These are phyloP conservation scores for Fennellomyces sp. DNA, from an alignment of 371 early-diverging fungal genomes.

Conservation along the genomic window DNA sequence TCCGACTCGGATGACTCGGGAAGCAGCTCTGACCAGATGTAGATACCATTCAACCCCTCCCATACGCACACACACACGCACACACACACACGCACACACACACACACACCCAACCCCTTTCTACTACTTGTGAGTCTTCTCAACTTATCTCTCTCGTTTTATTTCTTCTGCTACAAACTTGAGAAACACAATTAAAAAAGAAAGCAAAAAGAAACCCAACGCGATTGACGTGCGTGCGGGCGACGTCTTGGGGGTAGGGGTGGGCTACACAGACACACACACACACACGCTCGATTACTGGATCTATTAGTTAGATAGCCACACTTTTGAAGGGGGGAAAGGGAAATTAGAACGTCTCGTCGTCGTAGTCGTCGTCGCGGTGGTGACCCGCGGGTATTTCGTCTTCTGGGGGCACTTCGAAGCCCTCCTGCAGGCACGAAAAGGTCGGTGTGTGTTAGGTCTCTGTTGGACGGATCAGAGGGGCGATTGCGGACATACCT, in stretches of 20 bases:
- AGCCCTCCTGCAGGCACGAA: constrained; percentile 37
- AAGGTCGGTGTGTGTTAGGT: no score
- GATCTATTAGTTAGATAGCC: no score
- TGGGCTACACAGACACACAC: no score
- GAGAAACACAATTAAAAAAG: background rate
- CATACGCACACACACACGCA: background rate
- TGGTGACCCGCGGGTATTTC: constrained; percentile 28
- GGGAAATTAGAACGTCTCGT: constrained; percentile 56
- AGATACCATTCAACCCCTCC: constrained; percentile 25
- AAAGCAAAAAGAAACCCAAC: background rate
- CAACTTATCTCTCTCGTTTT: background rate
- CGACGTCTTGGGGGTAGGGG: background rate
- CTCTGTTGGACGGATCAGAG: no score
- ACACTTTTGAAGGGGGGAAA: background rate
- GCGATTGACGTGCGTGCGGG: background rate
- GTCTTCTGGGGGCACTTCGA: constrained; percentile 46
- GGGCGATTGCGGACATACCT: constrained; percentile 46
- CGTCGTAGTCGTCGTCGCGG: constrained; percentile 46
- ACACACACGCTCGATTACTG: no score
- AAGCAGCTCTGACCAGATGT: constrained; percentile 70
- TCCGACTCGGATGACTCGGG: constrained; percentile 83
- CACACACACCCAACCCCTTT: constrained; percentile 1
- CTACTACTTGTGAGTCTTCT: background rate
- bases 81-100: constrained; percentile 1
- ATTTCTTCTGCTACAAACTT: background rate